phyloP scores from a whole-genome alignment of 768 basidiomycete species.

The Rhizopogon vesiculosus region DNA sequence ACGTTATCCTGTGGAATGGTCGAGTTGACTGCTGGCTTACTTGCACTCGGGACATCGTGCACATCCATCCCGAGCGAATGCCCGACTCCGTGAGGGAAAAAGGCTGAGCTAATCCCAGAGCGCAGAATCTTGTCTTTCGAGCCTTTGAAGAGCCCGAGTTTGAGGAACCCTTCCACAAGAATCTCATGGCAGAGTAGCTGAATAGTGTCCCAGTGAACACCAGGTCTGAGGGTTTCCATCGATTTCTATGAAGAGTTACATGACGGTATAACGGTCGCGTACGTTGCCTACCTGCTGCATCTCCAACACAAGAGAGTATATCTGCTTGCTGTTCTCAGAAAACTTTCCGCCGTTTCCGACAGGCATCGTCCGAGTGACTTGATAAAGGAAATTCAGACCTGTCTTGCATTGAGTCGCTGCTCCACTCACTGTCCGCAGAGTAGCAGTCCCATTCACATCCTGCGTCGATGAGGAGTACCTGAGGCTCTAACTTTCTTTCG shows the following conservation, averaged over 20 bases:
- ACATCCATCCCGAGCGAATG: conserved; percentile 94
- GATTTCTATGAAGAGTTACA: conserved; percentile 44
- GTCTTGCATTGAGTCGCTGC: neutral
- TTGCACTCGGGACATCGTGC: conserved; percentile 85
- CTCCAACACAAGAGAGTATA: conserved; percentile 82
- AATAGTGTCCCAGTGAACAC: conserved; percentile 86
- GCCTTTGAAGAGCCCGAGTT: conserved; percentile 82
- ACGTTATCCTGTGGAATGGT: conserved; percentile 35
- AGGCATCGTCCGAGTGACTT: conserved; percentile 78
- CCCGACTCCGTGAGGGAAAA: conserved; percentile 93
- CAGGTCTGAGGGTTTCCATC: conserved; percentile 65
- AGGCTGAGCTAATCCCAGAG: conserved; percentile 75
- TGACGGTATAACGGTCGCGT: neutral
- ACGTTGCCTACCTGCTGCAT: conserved; percentile 71
- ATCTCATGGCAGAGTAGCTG: conserved; percentile 81
- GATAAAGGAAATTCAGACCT: conserved; percentile 37
- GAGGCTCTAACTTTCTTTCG: conserved; percentile 44
- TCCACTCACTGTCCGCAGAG: conserved; percentile 52
- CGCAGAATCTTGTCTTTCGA: conserved; percentile 65
- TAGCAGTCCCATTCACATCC: conserved; percentile 86
- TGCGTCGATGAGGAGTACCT: conserved; percentile 89
- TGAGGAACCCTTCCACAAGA: conserved; percentile 78
- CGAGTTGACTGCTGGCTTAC: conserved; percentile 58
- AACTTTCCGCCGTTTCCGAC: conserved; percentile 94
- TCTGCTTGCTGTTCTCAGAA: conserved; percentile 70